Evolutionary conservation across 805 yeast species (phyloP).

Genomic region (Candida tallmaniae): DNA sequence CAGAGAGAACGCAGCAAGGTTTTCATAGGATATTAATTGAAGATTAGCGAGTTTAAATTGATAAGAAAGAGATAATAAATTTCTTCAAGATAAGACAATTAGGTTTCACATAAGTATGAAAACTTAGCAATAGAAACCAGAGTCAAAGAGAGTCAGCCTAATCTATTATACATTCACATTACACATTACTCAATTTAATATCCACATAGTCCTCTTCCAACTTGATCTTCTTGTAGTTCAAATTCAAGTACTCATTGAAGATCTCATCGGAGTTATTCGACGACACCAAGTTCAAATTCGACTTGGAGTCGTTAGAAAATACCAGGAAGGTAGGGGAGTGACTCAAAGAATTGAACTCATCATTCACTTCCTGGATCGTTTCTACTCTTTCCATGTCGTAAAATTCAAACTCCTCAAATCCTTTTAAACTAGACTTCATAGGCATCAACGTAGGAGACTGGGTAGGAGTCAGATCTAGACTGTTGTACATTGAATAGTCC

Average conservation of each 20-base stretch:
- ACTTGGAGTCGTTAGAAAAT: slow-evolving; percentile 12
- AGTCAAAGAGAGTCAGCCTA: too few species aligned
- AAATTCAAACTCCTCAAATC: neutral
- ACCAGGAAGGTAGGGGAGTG: slow-evolving; percentile 14
- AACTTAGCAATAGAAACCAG: too few species aligned
- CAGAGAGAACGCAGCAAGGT: too few species aligned
- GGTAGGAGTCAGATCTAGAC: slow-evolving; percentile 6
- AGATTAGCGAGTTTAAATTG: too few species aligned
- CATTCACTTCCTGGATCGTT: neutral
- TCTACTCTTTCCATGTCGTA: neutral
- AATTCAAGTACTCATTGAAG: slow-evolving; percentile 10
- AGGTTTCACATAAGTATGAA: too few species aligned
- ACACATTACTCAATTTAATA: slow-evolving; percentile 6
- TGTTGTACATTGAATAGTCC: neutral
- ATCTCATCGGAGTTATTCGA: slow-evolving; percentile 10
- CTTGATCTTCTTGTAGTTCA: slow-evolving; percentile 7
- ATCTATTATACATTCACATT: slow-evolving; percentile 9
- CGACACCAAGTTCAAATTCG: slow-evolving; percentile 9
- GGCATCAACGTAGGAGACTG: slow-evolving; percentile 5
- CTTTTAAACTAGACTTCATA: neutral
- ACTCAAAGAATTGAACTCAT: slow-evolving; percentile 7
- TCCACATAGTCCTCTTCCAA: slow-evolving; percentile 7
- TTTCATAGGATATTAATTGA: too few species aligned
- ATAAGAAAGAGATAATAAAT: too few species aligned
- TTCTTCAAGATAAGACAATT: too few species aligned